phyloP scores from a whole-genome alignment of 2,329 filamentous ascomycete genomes.

The Stemphylium beticola region DNA sequence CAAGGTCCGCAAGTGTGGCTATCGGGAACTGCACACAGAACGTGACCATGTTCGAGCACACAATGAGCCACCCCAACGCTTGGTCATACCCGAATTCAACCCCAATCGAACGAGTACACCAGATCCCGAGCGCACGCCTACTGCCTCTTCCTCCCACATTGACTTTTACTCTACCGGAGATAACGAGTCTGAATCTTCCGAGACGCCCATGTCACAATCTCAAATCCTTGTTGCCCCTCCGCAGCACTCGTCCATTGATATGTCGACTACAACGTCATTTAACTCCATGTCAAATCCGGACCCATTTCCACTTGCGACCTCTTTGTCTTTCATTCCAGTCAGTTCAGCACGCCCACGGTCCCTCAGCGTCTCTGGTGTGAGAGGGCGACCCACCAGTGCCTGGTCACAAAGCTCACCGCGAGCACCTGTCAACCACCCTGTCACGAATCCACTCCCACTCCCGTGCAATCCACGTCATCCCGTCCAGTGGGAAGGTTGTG shows the following conservation, averaged over 20 bases:
- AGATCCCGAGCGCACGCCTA: constrained; percentile 34
- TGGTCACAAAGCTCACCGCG: constrained; percentile 37
- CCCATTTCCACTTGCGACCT: constrained; percentile 29
- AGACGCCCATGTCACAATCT: constrained; percentile 44
- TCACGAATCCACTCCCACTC: constrained; percentile 44
- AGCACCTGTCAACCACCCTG: constrained; percentile 31
- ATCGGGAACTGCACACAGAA: constrained; percentile 60
- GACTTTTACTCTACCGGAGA: constrained; percentile 31
- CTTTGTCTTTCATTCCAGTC: constrained; percentile 40
- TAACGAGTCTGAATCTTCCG: constrained; percentile 36
- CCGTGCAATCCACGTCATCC: constrained; percentile 51
- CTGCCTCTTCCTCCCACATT: constrained; percentile 28
- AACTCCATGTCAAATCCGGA: constrained; percentile 33
- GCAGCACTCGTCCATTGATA: constrained; percentile 31
- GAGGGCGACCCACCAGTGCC: constrained; percentile 37
- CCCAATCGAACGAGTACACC: constrained; percentile 32
- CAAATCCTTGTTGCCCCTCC: constrained; percentile 40
- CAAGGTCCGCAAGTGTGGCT: constrained; percentile 64
- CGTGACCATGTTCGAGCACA: constrained; percentile 48
- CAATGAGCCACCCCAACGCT: constrained; percentile 38
- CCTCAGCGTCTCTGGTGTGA: constrained; percentile 46
- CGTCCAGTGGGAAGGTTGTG: constrained; percentile 53
- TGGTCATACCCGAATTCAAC: constrained; percentile 48
- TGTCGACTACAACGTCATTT: constrained; percentile 38
- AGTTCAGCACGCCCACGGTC: constrained; percentile 47